Percentiles rank a stretch among this genome's conserved stretches.
Evolutionary conservation across 2,329 filamentous ascomycete species (phyloP).

Genomic region (Claviceps purpurea): DNA sequence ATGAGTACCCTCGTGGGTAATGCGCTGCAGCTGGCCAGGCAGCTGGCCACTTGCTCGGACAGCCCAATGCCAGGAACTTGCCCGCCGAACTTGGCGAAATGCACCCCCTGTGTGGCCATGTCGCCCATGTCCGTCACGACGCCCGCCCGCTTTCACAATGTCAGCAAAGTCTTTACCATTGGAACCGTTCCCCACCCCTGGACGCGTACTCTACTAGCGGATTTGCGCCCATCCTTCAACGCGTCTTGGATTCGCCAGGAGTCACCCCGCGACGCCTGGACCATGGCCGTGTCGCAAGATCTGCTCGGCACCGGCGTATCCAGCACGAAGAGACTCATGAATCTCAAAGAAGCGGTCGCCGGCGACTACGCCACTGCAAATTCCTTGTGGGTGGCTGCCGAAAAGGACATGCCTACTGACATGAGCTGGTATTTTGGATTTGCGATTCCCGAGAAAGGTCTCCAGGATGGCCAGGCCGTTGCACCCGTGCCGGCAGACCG

Average conservation of each 20-base stretch:
- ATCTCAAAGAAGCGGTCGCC: slow-evolving; percentile 72
- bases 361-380: slow-evolving; percentile 48
- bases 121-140: slow-evolving; percentile 54
- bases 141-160: slow-evolving; percentile 56
- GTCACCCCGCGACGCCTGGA: slow-evolving; percentile 66
- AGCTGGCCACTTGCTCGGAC: slow-evolving; percentile 61
- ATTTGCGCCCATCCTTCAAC: slow-evolving; percentile 47
- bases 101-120: slow-evolving; percentile 54
- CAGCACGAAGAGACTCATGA: slow-evolving; percentile 51
- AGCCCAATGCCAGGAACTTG: slow-evolving; percentile 65
- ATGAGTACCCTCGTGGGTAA: slow-evolving; percentile 60
- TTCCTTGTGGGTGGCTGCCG: slow-evolving; percentile 72
- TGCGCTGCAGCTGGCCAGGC: slow-evolving; percentile 57
- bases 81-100: slow-evolving; percentile 66
- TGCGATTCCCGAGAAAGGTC: slow-evolving; percentile 47
- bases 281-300: slow-evolving; percentile 55
- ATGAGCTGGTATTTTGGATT: slow-evolving; percentile 89
- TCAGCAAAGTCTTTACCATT: slow-evolving; percentile 62
- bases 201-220: slow-evolving; percentile 58
- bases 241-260: slow-evolving; percentile 52
- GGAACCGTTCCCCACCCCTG: slow-evolving; percentile 85
- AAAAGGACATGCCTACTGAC: slow-evolving; percentile 49
- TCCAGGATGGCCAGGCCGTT: slow-evolving; percentile 23
- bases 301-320: slow-evolving; percentile 48
- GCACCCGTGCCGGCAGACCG: slow-evolving; percentile 15